Conservation (phyloP, 371 early-diverging fungal species). For the Capillidium heterosporum region DNA sequence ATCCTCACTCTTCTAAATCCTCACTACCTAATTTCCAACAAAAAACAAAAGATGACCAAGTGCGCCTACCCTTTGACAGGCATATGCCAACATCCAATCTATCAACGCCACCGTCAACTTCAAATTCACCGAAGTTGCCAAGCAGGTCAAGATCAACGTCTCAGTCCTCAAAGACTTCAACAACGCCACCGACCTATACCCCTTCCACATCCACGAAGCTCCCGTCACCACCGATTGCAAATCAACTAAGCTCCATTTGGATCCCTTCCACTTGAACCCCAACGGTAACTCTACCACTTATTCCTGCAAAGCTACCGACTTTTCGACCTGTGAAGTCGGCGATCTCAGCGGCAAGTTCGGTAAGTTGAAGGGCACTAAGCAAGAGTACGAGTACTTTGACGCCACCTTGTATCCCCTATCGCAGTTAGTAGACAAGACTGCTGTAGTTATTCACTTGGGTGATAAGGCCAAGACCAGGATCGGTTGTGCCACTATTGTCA, state of each 20-base stretch:
- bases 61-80: too few species aligned
- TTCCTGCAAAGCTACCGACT: not conserved
- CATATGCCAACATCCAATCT: not conserved
- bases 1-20: too few species aligned
- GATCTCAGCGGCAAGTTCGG: conserved; percentile 27
- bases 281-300: not conserved
- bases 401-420: not conserved
- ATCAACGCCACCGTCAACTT: not conserved
- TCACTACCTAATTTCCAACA: too few species aligned
- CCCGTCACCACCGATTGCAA: conserved; percentile 25
- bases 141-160: not conserved
- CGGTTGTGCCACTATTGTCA: conserved; percentile 2
- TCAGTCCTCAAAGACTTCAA: not conserved
- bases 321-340: conserved; percentile 26
- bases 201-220: conserved; percentile 5
- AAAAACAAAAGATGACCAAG: too few species aligned
- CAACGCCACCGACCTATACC: not conserved
- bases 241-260: conserved; percentile 22
- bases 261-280: conserved; percentile 17
- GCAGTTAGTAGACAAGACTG: not conserved
- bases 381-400: not conserved
- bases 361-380: not conserved
- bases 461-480: not conserved
- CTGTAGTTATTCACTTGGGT: conserved; percentile 1
- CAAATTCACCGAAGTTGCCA: not conserved